Percentiles rank a stretch among this genome's conserved stretches.
Conservation (phyloP, 768 basidiomycete species). For the Russula earlei region DNA sequence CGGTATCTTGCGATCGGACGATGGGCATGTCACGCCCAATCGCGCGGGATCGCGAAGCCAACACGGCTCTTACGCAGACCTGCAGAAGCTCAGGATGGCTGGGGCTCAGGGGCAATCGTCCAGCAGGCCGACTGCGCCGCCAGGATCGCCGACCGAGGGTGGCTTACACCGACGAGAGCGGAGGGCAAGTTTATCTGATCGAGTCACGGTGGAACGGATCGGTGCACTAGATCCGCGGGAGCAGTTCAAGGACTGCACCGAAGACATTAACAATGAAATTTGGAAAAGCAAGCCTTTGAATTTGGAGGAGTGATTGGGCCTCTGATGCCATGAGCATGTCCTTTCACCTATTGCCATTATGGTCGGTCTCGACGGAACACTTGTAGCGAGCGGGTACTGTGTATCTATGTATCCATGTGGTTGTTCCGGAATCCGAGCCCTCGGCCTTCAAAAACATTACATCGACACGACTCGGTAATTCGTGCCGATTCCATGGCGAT, state of each 20-base stretch:
- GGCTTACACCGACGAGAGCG: conserved; percentile 37
- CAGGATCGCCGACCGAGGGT: conserved; percentile 29
- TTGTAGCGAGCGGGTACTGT: conserved; percentile 14
- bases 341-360: conserved; percentile 24
- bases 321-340: conserved; percentile 19
- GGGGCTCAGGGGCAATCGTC: conserved; percentile 22
- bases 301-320: background rate
- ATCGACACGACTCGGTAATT: background rate
- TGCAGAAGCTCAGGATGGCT: conserved; percentile 51
- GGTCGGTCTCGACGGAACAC: conserved; percentile 15
- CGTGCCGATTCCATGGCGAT: conserved; percentile 2
- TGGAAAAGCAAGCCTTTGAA: conserved; percentile 26
- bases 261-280: conserved; percentile 58
- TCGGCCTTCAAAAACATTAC: background rate
- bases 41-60: conserved; percentile 45
- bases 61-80: conserved; percentile 71
- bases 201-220: conserved; percentile 53
- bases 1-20: conserved; percentile 46
- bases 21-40: conserved; percentile 30
- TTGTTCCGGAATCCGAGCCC: background rate
- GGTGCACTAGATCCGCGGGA: conserved; percentile 48
- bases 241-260: conserved; percentile 54
- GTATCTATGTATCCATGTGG: background rate
- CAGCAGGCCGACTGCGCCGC: conserved; percentile 4
- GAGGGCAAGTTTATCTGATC: conserved; percentile 54